Percentiles rank a stretch among this genome's conserved stretches.
Evolutionary conservation across 208 protist genomes (phyloP).

Genomic region (Trypanosoma vivax): DNA sequence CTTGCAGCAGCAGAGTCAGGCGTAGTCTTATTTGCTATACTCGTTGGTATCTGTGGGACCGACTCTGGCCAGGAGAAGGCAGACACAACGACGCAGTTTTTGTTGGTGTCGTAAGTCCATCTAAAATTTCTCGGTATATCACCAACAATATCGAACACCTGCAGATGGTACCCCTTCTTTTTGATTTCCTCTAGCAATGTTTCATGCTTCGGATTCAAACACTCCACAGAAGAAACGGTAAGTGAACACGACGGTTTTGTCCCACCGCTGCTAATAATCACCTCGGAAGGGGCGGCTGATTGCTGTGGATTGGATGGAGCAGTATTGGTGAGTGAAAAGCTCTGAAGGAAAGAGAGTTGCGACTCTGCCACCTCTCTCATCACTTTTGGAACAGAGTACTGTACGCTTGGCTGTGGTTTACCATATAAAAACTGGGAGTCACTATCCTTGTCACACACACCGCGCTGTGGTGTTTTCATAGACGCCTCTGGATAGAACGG

Average conservation of each 20-base stretch:
- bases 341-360: slow-evolving; percentile 14
- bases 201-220: not conserved
- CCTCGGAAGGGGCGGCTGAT: not conserved
- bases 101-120: slow-evolving; percentile 6
- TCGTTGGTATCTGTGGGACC: not conserved
- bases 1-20: not conserved
- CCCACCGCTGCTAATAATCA: not conserved
- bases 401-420: not conserved
- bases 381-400: slow-evolving; percentile 4
- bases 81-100: slow-evolving; percentile 12
- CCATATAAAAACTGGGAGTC: no score
- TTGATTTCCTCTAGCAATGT: not conserved
- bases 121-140: slow-evolving; percentile 18
- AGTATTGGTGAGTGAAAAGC: not conserved
- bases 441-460: no score
- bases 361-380: slow-evolving; percentile 9
- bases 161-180: not conserved
- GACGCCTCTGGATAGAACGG: no score
- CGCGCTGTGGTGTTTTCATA: no score
- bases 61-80: slow-evolving; percentile 13
- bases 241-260: not conserved
- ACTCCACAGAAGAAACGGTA: slow-evolving; percentile 12
- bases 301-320: not conserved
- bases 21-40: not conserved
- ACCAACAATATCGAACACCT: slow-evolving; percentile 1